Evolutionary conservation across 1,284 basidiomycete species (phyloP).

Genomic region (Prillingera fragicola): DNA sequence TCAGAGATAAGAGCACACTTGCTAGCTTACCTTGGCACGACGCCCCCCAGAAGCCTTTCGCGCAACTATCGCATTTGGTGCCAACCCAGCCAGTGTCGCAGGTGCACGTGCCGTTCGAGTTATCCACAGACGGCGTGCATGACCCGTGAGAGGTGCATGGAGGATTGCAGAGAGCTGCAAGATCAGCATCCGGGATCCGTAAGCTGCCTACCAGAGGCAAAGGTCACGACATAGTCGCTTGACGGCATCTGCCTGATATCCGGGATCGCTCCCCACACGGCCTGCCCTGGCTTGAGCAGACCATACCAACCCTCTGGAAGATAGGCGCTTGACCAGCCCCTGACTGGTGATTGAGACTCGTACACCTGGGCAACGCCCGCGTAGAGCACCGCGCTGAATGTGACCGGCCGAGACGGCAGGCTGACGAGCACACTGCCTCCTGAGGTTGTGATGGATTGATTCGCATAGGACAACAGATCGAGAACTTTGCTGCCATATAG

Average conservation of each 20-base stretch:
- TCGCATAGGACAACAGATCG: slow-evolving; percentile 15
- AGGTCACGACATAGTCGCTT: not conserved
- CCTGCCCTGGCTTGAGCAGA: slow-evolving; percentile 22
- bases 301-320: slow-evolving; percentile 35
- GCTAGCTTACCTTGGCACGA: slow-evolving; percentile 31
- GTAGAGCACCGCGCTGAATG: slow-evolving; percentile 17
- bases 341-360: not conserved
- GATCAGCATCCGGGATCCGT: not conserved
- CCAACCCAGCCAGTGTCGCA: slow-evolving; percentile 37
- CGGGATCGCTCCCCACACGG: slow-evolving; percentile 32
- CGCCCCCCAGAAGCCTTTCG: slow-evolving; percentile 37
- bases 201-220: slow-evolving; percentile 5
- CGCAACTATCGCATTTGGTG: slow-evolving; percentile 33
- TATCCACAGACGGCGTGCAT: slow-evolving; percentile 15
- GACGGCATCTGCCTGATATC: slow-evolving; percentile 19
- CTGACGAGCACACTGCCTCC: slow-evolving; percentile 12
- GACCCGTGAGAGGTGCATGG: slow-evolving; percentile 30
- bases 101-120: slow-evolving; percentile 14
- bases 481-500: no score
- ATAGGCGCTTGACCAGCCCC: slow-evolving; percentile 20
- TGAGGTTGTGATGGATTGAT: slow-evolving; percentile 13
- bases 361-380: slow-evolving; percentile 5
- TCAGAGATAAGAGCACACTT: no score
- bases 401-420: slow-evolving; percentile 21
- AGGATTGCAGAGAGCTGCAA: slow-evolving; percentile 28